Evolutionary conservation across 78 protist species (phyloP).

Genomic region (Diacronema lutheri): DNA sequence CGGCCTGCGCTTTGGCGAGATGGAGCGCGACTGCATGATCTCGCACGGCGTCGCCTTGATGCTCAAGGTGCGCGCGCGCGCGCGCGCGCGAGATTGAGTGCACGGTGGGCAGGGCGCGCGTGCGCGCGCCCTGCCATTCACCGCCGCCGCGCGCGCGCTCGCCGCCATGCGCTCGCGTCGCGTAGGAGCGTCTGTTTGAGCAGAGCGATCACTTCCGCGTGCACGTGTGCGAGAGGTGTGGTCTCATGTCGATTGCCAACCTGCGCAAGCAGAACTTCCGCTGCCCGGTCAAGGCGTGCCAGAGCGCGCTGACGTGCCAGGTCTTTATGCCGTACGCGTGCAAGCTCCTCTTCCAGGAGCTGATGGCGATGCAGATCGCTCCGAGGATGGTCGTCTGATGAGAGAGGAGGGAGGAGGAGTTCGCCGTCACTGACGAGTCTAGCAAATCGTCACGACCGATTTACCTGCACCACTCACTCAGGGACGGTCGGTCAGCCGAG

Average conservation of each 20-base stretch:
- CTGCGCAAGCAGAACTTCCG: slow-evolving; percentile 45
- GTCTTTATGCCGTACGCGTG: slow-evolving; percentile 97
- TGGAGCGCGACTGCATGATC: slow-evolving; percentile 99
- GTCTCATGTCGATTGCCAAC: slow-evolving; percentile 88
- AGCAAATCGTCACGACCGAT: no score
- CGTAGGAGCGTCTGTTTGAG: slow-evolving; percentile 89
- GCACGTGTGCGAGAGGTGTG: slow-evolving; percentile 98
- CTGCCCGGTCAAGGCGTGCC: slow-evolving; percentile 61
- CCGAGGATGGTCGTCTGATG: slow-evolving; percentile 82
- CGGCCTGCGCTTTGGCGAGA: slow-evolving; percentile 99
- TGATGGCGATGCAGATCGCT: slow-evolving; percentile 95
- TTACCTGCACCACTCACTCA: no score
- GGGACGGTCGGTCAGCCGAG: no score
- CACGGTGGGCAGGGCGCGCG: not conserved
- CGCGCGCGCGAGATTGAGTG: no score
- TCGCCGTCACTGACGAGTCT: no score
- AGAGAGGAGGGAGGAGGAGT: no score
- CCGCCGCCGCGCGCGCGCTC: no score
- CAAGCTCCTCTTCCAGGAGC: slow-evolving; percentile 99
- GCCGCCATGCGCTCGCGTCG: no score
- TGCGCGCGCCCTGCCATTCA: not conserved
- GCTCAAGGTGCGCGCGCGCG: slow-evolving; percentile 49
- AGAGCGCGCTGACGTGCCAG: slow-evolving; percentile 62
- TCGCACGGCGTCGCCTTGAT: slow-evolving; percentile 96
- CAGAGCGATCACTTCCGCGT: slow-evolving; percentile 81